Evolutionary conservation across 352 stramenopile genomes (phyloP).

Genomic region (Phytophthora capsici): DNA sequence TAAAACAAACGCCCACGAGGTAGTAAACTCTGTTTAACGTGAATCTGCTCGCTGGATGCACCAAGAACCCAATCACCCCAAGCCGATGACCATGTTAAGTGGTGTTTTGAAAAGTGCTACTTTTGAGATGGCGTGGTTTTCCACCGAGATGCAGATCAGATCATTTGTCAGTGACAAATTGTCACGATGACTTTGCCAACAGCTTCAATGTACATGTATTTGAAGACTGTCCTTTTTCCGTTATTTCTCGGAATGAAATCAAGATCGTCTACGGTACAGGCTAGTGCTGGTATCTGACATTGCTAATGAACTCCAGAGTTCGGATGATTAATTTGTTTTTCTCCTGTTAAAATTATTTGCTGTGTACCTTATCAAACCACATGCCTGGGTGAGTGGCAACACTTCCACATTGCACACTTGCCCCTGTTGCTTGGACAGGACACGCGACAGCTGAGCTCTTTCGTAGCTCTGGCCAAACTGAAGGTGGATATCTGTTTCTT

Average conservation of each 20-base stretch:
- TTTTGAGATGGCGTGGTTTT: not conserved
- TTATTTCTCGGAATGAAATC: no score
- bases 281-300: no score
- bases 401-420: slow-evolving; percentile 30
- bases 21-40: not conserved
- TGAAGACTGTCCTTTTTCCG: no score
- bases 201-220: no score
- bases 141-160: slow-evolving; percentile 5
- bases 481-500: slow-evolving; percentile 53
- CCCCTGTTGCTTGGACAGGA: slow-evolving; percentile 53
- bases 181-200: slow-evolving; percentile 8
- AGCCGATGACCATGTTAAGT: not conserved
- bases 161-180: no score
- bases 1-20: not conserved
- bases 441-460: slow-evolving; percentile 40
- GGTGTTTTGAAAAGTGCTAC: no score
- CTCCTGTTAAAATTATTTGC: no score
- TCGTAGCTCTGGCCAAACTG: slow-evolving; percentile 40
- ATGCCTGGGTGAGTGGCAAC: slow-evolving; percentile 13
- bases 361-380: no score
- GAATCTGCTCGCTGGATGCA: slow-evolving; percentile 10
- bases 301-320: no score
- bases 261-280: no score
- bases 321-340: no score
- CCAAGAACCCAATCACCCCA: not conserved